Evolutionary conservation across 768 basidiomycete genomes (phyloP), one percentile per base, ranked within the genome.

Genomic region (Psilocybe azurescens): DNA sequence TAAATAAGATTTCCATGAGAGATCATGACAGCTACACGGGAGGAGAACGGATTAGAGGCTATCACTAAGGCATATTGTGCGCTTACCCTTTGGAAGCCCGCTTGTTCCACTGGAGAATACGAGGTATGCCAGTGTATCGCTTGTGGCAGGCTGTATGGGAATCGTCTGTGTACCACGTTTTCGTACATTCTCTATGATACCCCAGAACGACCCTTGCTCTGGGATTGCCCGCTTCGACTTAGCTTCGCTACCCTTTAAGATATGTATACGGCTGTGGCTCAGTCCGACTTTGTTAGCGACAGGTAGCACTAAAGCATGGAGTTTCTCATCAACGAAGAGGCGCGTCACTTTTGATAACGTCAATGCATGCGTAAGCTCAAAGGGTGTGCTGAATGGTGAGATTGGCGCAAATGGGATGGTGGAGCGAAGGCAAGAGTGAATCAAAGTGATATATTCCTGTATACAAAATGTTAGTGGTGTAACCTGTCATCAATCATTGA

Each of bases 61-160:
- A 24, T 44, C n/a, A n/a, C 41, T 14, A 44, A 16, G 44, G 52
- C 24, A 24, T 24, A 24, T 14, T 4, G 6, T 7, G 41, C 39
- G 24, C 60, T 16, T 33, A 86, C 90, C 89, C 82, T 93, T 92
- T 0, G 91, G 89, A 3, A 87, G 74, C 0, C 91, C 91, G 61
- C 83, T 91, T 0, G 91, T 93, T 28, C 91, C 90, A 66, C 91
- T 92, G 0, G 90, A 93, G 69, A 90, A 91, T 0, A 89, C 76
- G 3, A 93, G 76, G 69, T 92, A 90, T 1, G 88, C 90, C 1
- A 91, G 73, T 0, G 87, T 89, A 60, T 87, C 75, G 28, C 74
- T 77, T n/a, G 65, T 74, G 0, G 83, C 89, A 0, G 79, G 76
- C 41, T 77, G 79, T 38, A 85, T 72, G 0, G 77, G 75, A 1